Evolutionary conservation across 345 rosid species (phyloP).

Genomic region (Rhodamnia argentea): DNA sequence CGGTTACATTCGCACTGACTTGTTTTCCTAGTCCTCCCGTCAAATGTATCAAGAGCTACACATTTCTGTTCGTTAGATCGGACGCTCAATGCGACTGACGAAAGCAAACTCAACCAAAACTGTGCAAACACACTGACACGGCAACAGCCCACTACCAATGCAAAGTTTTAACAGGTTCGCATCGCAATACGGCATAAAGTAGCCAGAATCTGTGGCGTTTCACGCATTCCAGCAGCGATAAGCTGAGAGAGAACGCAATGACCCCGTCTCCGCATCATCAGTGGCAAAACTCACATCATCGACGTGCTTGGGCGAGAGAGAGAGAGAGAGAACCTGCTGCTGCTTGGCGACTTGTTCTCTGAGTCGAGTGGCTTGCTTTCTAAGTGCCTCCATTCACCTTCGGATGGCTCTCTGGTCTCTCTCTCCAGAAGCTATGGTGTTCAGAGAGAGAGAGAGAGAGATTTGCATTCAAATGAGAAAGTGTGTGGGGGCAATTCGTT

Average conservation of each 20-base stretch:
- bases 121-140: background rate
- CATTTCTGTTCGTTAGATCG: background rate
- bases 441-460: background rate
- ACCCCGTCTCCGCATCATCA: background rate
- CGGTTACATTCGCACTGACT: background rate
- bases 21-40: background rate
- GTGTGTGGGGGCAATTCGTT: background rate
- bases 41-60: background rate
- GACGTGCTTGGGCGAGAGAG: background rate
- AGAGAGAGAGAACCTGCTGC: slow-evolving; percentile 52
- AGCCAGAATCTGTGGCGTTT: background rate
- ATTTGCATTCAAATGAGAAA: background rate
- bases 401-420: background rate
- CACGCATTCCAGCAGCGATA: background rate
- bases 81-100: background rate
- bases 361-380: slow-evolving; percentile 88
- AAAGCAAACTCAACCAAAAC: background rate
- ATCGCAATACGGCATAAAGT: background rate
- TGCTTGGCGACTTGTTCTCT: slow-evolving; percentile 98
- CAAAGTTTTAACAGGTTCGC: background rate
- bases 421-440: background rate
- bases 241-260: background rate
- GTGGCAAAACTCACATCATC: background rate
- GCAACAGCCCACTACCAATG: background rate
- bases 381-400: slow-evolving; percentile 68